Evolutionary conservation across 129 eudicot species (phyloP), one percentile per base, ranked within the genome.

Genomic region (Centella asiatica): DNA sequence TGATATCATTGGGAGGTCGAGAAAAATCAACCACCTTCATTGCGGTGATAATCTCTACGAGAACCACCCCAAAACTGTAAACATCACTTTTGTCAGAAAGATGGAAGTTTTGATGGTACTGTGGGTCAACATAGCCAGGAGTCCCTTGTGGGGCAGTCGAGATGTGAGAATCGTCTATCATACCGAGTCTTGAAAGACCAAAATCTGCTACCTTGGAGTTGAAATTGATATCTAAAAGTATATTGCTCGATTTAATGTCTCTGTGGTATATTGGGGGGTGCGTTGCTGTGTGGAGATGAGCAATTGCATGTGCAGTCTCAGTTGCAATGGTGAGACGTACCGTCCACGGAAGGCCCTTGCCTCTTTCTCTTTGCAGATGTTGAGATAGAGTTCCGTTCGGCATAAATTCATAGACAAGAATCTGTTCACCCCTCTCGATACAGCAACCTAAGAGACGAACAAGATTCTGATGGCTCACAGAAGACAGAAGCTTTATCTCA

Each of bases 121-220:
- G 83, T 25, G 97, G 97, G 73, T 90, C 97, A 3, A 90, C 89
- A 45, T 90, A 90, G 61, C 95, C 95, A 0, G 97, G 97, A 14
- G 95, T 90, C 45, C 97, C 97, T 66, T 90, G 97, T 40, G 97
- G 97, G 44, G 95, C 97, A 11, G 97, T 90, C 37, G 95, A 90
- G 52, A 90, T 73, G 74, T 90, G 97, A 26, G 97, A 90, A 57
- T 81, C 88, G 23, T 86, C 97, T 2, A 28, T 73, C 83, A 83
- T 70, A 22, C 95, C 97, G 19, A 86, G 85, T 68, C 97, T 86
- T 12, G 90, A 90, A 57, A 90, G 97, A 28, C 95, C 95, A 61
- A 90, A 90, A 62, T 86, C 97, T 7, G 97, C 97, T 33, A 90
- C 97, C 69, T 90, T 86, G 31, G 95, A 90, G 42, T 74, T 70